Conservation (phyloP, 163 green algal genomes). For the Trebouxia gelatinosa region DNA sequence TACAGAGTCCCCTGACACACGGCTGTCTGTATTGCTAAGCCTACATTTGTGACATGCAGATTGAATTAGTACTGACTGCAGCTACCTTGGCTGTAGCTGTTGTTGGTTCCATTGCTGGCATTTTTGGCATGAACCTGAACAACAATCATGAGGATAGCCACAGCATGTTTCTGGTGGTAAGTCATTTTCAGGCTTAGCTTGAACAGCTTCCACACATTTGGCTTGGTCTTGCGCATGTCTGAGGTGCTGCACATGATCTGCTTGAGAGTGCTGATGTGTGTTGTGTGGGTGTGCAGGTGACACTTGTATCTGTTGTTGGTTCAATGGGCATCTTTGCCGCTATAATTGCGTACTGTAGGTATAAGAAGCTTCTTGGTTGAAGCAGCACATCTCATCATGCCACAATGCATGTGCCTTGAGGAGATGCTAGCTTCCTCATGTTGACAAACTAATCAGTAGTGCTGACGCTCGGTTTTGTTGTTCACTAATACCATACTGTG, state of each 20-base stretch:
- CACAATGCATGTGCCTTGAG: too few relatives aligned
- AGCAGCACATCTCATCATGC: too few relatives aligned
- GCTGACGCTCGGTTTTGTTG: too few relatives aligned
- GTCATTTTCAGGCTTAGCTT: background rate
- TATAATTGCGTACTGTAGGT: slow-evolving; percentile 24
- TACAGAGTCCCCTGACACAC: too few relatives aligned
- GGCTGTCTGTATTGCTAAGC: background rate
- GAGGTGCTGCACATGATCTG: background rate
- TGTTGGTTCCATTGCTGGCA: slow-evolving; percentile 72
- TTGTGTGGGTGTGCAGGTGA: slow-evolving; percentile 8
- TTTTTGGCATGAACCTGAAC: slow-evolving; percentile 95
- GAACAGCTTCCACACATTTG: background rate
- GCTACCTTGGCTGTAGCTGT: slow-evolving; percentile 72
- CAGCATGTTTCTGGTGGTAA: slow-evolving; percentile 37
- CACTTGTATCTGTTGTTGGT: background rate
- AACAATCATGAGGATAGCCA: slow-evolving; percentile 37
- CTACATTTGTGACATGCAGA: slow-evolving; percentile 35
- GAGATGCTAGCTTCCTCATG: too few relatives aligned
- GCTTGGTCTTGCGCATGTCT: background rate
- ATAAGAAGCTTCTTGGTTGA: slow-evolving; percentile 32
- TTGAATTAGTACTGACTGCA: slow-evolving; percentile 84
- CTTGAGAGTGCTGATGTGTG: background rate
- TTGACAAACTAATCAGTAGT: too few relatives aligned
- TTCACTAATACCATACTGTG: too few relatives aligned
- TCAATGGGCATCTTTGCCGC: slow-evolving; percentile 11